phyloP scores from a whole-genome alignment of 2,329 filamentous ascomycete genomes.

The Pestalotiopsis sp. region DNA sequence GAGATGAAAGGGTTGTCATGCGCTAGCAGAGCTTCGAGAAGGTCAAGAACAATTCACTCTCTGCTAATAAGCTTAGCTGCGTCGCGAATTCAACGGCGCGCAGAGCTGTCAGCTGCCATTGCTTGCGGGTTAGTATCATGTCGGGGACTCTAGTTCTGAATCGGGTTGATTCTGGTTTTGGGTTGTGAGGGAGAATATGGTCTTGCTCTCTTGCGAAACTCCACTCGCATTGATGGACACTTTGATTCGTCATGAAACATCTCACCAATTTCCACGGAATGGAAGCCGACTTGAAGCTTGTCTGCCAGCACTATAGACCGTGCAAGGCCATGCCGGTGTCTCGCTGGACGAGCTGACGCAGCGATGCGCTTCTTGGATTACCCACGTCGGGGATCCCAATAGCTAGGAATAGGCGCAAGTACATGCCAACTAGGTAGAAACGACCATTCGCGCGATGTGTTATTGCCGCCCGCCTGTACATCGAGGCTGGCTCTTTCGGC shows the following conservation, averaged over 20 bases:
- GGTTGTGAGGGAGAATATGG: not conserved
- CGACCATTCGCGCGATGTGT: not conserved
- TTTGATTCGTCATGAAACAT: not conserved
- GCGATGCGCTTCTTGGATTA: not conserved
- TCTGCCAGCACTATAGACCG: not conserved
- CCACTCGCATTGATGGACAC: not conserved
- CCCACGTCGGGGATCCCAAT: not conserved
- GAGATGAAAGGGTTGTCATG: not conserved
- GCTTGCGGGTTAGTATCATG: not conserved
- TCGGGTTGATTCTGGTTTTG: not conserved
- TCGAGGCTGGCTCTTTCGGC: not conserved
- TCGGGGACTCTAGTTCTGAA: not conserved
- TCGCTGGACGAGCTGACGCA: constrained; percentile 1
- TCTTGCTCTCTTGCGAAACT: not conserved
- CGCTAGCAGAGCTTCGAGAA: constrained; percentile 5
- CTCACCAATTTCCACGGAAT: not conserved
- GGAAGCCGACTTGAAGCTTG: not conserved
- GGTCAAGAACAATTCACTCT: not conserved
- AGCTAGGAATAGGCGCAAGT: not conserved
- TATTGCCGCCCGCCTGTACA: not conserved
- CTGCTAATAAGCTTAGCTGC: not conserved
- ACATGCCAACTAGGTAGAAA: not conserved
- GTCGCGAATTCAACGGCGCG: not conserved
- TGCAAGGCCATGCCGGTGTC: constrained; percentile 1
- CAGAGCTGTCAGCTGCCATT: constrained; percentile 1